These are phyloP conservation scores for Arctostaphylos glauca DNA, from an alignment of 148 eudicot genomes.

Conservation along the genomic window DNA sequence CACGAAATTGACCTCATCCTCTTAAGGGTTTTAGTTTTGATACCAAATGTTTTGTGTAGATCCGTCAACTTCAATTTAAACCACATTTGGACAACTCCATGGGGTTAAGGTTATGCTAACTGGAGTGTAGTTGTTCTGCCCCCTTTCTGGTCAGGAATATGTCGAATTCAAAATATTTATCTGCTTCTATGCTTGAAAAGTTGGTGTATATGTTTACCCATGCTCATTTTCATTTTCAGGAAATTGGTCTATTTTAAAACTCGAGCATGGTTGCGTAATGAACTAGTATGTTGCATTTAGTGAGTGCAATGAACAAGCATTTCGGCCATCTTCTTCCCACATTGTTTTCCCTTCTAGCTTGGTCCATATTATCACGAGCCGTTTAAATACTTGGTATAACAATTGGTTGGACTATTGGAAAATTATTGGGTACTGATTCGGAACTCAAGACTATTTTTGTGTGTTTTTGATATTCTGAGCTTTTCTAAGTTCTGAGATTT, in stretches of 20 bases:
- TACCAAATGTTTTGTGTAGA: slow-evolving; percentile 2
- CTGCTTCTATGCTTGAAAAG: neutral
- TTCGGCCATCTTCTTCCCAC: neutral
- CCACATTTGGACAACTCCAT: neutral
- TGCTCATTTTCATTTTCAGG: neutral
- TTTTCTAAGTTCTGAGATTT: too few relatives aligned
- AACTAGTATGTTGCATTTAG: neutral
- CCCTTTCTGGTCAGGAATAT: neutral
- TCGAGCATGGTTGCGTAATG: neutral
- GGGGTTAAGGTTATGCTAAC: slow-evolving; percentile 3
- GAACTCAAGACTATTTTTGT: too few relatives aligned
- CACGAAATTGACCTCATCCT: neutral
- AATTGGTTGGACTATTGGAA: too few relatives aligned
- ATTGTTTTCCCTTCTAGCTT: too few relatives aligned
- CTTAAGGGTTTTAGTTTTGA: neutral
- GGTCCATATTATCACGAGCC: too few relatives aligned
- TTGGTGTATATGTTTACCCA: neutral
- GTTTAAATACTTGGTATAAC: too few relatives aligned
- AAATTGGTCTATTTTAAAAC: neutral
- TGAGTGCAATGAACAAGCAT: neutral
- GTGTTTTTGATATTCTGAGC: too few relatives aligned
- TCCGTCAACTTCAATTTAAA: neutral
- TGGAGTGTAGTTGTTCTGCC: neutral
- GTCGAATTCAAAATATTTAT: neutral
- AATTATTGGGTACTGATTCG: too few relatives aligned